Evolutionary conservation across 2,329 filamentous ascomycete species (phyloP), one percentile per base, ranked within the genome.

Genomic region (Xylaria sp.): DNA sequence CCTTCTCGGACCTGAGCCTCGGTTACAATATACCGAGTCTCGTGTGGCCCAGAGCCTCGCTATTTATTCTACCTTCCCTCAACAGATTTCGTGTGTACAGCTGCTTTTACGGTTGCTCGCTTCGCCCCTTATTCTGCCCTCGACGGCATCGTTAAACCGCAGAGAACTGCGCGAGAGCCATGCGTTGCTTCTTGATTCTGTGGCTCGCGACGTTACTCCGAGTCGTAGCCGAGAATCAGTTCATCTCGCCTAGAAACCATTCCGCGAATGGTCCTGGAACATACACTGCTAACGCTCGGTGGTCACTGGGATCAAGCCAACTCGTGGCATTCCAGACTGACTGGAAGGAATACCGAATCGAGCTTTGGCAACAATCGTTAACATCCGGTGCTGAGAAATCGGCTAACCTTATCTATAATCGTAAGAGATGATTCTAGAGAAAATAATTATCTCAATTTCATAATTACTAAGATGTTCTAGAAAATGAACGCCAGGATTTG

Each of bases 221-320:
- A n/a, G 55, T 58, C 37, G 37, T 12, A 23, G 55, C 35, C 55
- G 23, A 58, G 16, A 58, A 42, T 29, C 37, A 27, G 3, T 65
- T 68, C 47, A 23, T 68, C 21, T 68, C 66, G 12, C 61, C 66
- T 1, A 32, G 27, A n/a, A 61, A 29, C 13, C 21, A 55, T n/a
- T 10, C 47, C 16, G 18, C 51, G 1, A 27, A 40, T 1, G 44
- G 32, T 2, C 18, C 13, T 2, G 66, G 55, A 1, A 32, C 25
- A 21, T 61, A 60, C 18, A 32, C 21, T 12, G 29, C 16, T 1
- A 25, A 29, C 13, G 5, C 25, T 1, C 35, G 23, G 16, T 68
- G 60, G 65, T 40, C 51, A 9, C 54, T 62, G n/a, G 66, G 62
- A 13, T 65, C 66, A 40, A 68, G 29, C 9, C 61, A 68, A 51